These are phyloP conservation scores for Alternaria novae-zelandiae DNA, from an alignment of 2,329 filamentous ascomycete genomes.

Conservation along the genomic window DNA sequence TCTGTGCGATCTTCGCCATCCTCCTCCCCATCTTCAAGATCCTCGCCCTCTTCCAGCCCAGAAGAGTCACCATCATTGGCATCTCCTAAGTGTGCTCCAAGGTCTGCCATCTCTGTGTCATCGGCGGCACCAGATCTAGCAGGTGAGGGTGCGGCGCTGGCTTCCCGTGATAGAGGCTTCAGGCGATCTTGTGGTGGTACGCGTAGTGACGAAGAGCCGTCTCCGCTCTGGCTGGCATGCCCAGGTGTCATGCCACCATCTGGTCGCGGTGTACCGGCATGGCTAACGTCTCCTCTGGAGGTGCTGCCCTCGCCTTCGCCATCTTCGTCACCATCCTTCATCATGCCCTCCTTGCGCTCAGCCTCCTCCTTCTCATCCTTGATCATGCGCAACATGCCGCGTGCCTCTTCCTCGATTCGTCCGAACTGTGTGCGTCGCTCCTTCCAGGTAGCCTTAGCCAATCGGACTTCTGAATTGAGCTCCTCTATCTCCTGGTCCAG, in stretches of 20 bases:
- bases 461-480: constrained; percentile 80
- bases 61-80: constrained; percentile 40
- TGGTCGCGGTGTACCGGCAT: constrained; percentile 54
- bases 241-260: constrained; percentile 52
- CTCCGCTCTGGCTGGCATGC: constrained; percentile 42
- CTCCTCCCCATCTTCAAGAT: constrained; percentile 40
- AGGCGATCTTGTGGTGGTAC: constrained; percentile 42
- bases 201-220: constrained; percentile 34
- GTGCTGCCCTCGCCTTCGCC: constrained; percentile 50
- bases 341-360: constrained; percentile 77
- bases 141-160: constrained; percentile 36
- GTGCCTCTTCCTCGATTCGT: constrained; percentile 88
- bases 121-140: constrained; percentile 30
- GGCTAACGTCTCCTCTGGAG: constrained; percentile 48
- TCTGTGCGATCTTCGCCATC: constrained; percentile 30
- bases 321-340: constrained; percentile 51
- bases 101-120: constrained; percentile 43
- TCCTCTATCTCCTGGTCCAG: constrained; percentile 88
- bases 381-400: constrained; percentile 82
- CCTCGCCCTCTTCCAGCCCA: constrained; percentile 42
- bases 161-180: constrained; percentile 37
- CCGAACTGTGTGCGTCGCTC: constrained; percentile 88
- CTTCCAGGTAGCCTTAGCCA: constrained; percentile 82
- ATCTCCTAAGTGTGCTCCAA: constrained; percentile 26
- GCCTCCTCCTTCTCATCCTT: constrained; percentile 96